Evolutionary conservation across 2,329 filamentous ascomycete genomes (phyloP), one percentile per base, ranked within the genome.

Genomic region (Daldinia sp.): DNA sequence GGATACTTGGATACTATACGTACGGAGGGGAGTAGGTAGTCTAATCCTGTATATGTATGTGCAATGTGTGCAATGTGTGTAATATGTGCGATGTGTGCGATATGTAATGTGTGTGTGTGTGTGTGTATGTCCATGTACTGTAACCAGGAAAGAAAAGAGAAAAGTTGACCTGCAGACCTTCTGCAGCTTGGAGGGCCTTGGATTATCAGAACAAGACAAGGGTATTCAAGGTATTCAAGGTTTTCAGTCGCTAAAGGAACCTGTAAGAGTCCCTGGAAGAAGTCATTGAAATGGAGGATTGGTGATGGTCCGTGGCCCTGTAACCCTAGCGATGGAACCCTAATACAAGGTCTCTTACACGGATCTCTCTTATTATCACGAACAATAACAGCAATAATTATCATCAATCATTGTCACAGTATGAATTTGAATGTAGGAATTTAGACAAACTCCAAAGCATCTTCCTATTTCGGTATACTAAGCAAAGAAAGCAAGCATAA

Each of bases 281-380:
- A 21, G 17, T 27, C 37, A 37, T 25, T 60, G 39, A 43, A 17
- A 30, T 53, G 37, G 34, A 57, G 52, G 56, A 58, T 57, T 57
- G 39, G 35, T 39, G 37, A 58, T 53, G 48, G 41, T 11, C 39
- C 29, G 47, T 34, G 53, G 32, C 53, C 53, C 39, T 64, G 61
- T 56, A 67, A 67, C 64, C 64, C 64, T 67, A 67, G 43, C 47
- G 53, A 55, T 56, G 54, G 58, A 67, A 56, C 64, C 64, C 64
- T 67, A 67, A 64, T 48, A 52, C 47, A 34, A n/a, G 27, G 37
- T n/a, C 15, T 45, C 43, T 10, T 56, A n/a, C n/a, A n/a, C n/a
- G n/a, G n/a, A n/a, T n/a, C n/a, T n/a, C n/a, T n/a, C n/a, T n/a
- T n/a, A n/a, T n/a, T n/a, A 25, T 57, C 50, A 35, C 41, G 48